Percentiles rank a stretch among this genome's conserved stretches.
Conservation (phyloP, 169 alveolate genomes). For the Plasmodium berghei region DNA sequence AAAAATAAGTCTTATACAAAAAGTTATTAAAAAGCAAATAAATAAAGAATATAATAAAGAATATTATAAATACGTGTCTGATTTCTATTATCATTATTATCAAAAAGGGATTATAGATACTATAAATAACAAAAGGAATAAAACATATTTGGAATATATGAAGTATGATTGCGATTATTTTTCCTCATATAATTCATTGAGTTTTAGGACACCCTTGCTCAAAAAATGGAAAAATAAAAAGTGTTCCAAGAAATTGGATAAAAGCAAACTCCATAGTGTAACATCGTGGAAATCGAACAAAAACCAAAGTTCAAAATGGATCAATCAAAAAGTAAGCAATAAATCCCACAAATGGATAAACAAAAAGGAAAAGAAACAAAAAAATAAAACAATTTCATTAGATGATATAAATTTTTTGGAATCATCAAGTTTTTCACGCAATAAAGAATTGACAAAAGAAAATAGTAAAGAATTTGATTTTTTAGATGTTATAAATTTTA, state of each 20-base stretch:
- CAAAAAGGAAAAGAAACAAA: slow-evolving; percentile 15
- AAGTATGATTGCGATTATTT: slow-evolving; percentile 3
- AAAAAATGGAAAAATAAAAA: slow-evolving; percentile 11
- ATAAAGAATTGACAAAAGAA: not conserved
- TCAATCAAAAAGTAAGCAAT: no score
- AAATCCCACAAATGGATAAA: not conserved
- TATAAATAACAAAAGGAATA: slow-evolving; percentile 23
- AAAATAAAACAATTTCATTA: not conserved
- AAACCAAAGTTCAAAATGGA: no score
- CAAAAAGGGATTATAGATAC: slow-evolving; percentile 46
- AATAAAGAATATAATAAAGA: not conserved
- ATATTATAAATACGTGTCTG: slow-evolving; percentile 38
- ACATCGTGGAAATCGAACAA: no score
- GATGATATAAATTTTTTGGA: not conserved
- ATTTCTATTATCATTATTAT: slow-evolving; percentile 57
- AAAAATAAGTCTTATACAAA: slow-evolving; percentile 17
- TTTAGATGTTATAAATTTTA: slow-evolving; percentile 20
- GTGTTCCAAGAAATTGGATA: not conserved
- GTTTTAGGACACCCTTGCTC: not conserved
- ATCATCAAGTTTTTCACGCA: slow-evolving; percentile 2
- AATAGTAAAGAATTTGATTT: slow-evolving; percentile 4
- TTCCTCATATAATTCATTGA: slow-evolving; percentile 6
- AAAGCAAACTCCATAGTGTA: not conserved
- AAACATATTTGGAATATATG: not conserved
- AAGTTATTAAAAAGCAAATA: slow-evolving; percentile 44